Evolutionary conservation across 148 eudicot species (phyloP).

Genomic region (Camellia granthamiana): DNA sequence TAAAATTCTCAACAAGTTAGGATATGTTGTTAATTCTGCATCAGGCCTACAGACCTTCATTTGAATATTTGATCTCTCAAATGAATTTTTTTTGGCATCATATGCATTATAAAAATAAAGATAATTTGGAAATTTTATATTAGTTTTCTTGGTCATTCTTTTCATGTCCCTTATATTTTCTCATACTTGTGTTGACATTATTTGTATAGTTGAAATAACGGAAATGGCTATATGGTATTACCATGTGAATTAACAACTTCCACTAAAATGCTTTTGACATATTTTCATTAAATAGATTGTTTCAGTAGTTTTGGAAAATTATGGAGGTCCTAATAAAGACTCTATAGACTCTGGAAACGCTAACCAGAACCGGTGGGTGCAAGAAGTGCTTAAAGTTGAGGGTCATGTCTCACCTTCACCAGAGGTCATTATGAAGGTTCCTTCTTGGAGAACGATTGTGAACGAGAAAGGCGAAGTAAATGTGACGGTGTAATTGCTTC

Average conservation of each 20-base stretch:
- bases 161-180: background rate
- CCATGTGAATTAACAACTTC: background rate
- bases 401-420: conserved; percentile 46
- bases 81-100: background rate
- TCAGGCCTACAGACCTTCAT: background rate
- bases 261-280: background rate
- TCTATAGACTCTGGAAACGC: conserved; percentile 25
- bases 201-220: background rate
- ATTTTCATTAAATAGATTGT: conserved; percentile 52
- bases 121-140: background rate
- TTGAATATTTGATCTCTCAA: background rate
- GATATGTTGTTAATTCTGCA: background rate
- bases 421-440: conserved; percentile 40
- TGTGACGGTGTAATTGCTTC: conserved; percentile 56
- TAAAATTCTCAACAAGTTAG: background rate
- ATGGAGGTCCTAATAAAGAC: conserved; percentile 40
- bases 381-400: conserved; percentile 60
- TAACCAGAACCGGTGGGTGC: conserved; percentile 44
- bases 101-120: background rate
- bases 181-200: background rate
- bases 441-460: conserved; percentile 75
- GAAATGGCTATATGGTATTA: conserved; percentile 1
- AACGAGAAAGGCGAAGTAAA: conserved; percentile 70
- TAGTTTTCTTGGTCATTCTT: background rate
- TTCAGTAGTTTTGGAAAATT: conserved; percentile 82